Conservation (phyloP, 352 stramenopile genomes). For the Globisporangium apiculatum region DNA sequence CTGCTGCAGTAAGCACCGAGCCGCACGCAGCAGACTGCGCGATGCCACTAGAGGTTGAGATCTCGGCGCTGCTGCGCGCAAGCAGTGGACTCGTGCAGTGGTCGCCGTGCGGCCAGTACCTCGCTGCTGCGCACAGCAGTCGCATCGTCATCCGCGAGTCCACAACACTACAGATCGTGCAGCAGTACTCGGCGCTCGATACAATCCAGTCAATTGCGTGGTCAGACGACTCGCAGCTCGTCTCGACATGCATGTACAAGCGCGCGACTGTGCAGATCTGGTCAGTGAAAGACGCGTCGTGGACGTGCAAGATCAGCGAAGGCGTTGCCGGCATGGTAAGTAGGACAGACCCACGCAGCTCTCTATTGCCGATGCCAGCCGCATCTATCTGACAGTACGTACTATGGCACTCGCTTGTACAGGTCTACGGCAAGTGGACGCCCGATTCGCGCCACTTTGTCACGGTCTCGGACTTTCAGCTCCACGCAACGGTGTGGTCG, state of each 20-base stretch:
- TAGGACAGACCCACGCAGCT: not conserved
- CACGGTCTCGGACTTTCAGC: conserved; percentile 80
- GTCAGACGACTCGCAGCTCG: conserved; percentile 61
- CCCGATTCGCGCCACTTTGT: conserved; percentile 63
- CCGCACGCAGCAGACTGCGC: not conserved
- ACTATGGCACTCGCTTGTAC: not conserved
- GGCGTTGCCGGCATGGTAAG: conserved; percentile 53
- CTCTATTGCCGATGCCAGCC: no score
- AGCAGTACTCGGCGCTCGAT: conserved; percentile 54
- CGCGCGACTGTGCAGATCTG: conserved; percentile 53
- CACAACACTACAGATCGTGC: conserved; percentile 45
- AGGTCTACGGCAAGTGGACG: conserved; percentile 35
- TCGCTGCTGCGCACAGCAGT: conserved; percentile 45
- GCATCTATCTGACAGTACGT: no score
- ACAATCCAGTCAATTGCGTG: conserved; percentile 47
- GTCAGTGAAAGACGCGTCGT: conserved; percentile 58
- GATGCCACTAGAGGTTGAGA: conserved; percentile 19
- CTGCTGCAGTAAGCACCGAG: not conserved
- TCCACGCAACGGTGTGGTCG: conserved; percentile 80
- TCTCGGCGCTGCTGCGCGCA: conserved; percentile 46
- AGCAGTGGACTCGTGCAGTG: conserved; percentile 56
- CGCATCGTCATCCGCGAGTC: conserved; percentile 50
- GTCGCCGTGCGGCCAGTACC: conserved; percentile 50
- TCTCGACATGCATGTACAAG: conserved; percentile 60
- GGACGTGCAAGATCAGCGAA: conserved; percentile 69